phyloP scores from a whole-genome alignment of 2,329 filamentous ascomycete species.

The Ophiostoma triangulosporum region DNA sequence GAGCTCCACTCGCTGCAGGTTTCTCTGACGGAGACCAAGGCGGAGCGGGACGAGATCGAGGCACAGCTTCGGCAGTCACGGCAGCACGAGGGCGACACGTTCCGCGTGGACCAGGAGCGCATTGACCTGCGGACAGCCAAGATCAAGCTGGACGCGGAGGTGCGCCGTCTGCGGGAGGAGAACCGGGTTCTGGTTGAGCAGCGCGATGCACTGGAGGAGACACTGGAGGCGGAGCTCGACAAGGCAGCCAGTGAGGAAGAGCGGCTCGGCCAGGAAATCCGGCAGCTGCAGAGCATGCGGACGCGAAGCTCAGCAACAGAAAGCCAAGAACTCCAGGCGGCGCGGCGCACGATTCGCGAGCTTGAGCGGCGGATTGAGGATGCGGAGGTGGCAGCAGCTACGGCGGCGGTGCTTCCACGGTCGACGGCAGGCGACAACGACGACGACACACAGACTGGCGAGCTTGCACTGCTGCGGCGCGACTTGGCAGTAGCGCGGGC shows the following conservation, averaged over 20 bases:
- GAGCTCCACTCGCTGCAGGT: slow-evolving; percentile 46
- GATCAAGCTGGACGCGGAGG: slow-evolving; percentile 52
- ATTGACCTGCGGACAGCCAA: slow-evolving; percentile 55
- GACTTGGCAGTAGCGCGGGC: slow-evolving; percentile 51
- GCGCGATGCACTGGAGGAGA: slow-evolving; percentile 44
- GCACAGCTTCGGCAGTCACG: slow-evolving; percentile 42
- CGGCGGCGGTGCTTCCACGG: slow-evolving; percentile 20
- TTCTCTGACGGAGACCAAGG: slow-evolving; percentile 43
- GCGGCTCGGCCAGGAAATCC: slow-evolving; percentile 41
- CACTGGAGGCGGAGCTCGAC: slow-evolving; percentile 52
- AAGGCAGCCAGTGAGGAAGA: slow-evolving; percentile 53
- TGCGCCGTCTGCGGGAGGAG: slow-evolving; percentile 51
- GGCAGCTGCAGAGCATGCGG: slow-evolving; percentile 33
- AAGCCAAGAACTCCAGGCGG: slow-evolving; percentile 40
- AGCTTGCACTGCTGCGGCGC: slow-evolving; percentile 47
- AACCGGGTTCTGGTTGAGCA: slow-evolving; percentile 43
- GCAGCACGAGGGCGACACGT: slow-evolving; percentile 43
- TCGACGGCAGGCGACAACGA: slow-evolving; percentile 13
- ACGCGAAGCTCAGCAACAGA: slow-evolving; percentile 31
- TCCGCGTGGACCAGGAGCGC: slow-evolving; percentile 53
- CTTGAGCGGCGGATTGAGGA: slow-evolving; percentile 49
- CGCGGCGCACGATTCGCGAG: slow-evolving; percentile 49
- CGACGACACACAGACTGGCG: slow-evolving; percentile 27
- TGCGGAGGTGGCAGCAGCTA: slow-evolving; percentile 30
- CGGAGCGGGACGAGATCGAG: slow-evolving; percentile 54